These are phyloP conservation scores for Backusella tarrabulga DNA, from an alignment of 192 early-diverging fungal genomes.

Conservation along the genomic window DNA sequence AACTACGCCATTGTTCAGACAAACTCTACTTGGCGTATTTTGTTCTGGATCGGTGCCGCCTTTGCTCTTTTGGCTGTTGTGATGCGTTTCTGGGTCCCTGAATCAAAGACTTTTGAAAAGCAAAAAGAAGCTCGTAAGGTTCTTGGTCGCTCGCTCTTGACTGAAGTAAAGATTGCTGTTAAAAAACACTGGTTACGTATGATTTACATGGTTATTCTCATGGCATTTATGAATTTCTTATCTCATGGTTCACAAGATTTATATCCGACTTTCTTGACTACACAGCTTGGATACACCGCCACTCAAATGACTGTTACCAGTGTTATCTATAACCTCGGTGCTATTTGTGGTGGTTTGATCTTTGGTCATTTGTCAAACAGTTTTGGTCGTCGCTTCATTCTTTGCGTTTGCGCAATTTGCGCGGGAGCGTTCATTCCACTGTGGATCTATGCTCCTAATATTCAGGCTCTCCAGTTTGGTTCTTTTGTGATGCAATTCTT, in stretches of 20 bases:
- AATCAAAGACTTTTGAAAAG: conserved; percentile 54
- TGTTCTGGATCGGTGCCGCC: conserved; percentile 66
- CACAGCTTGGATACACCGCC: conserved; percentile 54
- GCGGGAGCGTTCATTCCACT: conserved; percentile 67
- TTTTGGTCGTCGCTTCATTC: conserved; percentile 59
- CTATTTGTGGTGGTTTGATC: conserved; percentile 66
- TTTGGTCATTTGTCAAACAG: conserved; percentile 69
- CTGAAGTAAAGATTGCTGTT: conserved; percentile 20
- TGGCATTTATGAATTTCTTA: conserved; percentile 70
- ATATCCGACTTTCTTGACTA: conserved; percentile 63
- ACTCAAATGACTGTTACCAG: conserved; percentile 55
- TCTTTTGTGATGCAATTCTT: conserved; percentile 56
- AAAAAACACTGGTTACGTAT: conserved; percentile 55
- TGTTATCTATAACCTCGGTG: conserved; percentile 62
- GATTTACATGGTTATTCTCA: conserved; percentile 55
- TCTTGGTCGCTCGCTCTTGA: conserved; percentile 21
- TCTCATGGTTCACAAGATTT: conserved; percentile 71
- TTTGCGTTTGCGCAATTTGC: conserved; percentile 47
- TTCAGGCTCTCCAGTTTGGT: conserved; percentile 30
- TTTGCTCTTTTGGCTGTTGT: conserved; percentile 58
- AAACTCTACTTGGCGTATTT: conserved; percentile 58
- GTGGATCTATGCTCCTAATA: conserved; percentile 53
- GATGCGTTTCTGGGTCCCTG: conserved; percentile 62
- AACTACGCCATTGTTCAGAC: conserved; percentile 54
- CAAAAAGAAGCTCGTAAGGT: conserved; percentile 31